Percentiles rank a stretch among this genome's conserved stretches.
These are phyloP conservation scores for Monoraphidium neglectum DNA, from an alignment of 139 green algal genomes.

Conservation along the genomic window DNA sequence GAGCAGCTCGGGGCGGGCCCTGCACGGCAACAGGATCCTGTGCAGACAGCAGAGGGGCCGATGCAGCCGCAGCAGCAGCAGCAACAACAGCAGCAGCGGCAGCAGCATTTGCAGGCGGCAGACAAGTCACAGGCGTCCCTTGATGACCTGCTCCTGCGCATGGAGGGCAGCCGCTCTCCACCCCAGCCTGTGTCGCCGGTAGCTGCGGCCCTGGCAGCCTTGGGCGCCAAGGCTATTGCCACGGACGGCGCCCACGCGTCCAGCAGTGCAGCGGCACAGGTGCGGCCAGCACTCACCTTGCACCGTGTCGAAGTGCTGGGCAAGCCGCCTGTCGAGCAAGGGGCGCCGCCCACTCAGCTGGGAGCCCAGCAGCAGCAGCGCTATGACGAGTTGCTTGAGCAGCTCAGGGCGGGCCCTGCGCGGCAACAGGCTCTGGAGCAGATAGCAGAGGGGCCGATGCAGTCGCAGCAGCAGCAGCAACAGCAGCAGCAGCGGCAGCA, in stretches of 20 bases:
- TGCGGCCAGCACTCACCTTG: neutral
- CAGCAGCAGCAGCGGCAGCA: neutral
- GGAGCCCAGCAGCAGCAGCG: slow-evolving; percentile 4
- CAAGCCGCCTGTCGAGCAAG: neutral
- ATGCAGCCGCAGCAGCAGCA: slow-evolving; percentile 3
- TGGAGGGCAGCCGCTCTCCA: too few species aligned
- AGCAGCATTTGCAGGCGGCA: neutral
- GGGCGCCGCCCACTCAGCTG: neutral
- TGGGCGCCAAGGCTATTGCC: neutral
- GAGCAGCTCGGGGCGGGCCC: neutral
- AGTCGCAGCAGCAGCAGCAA: slow-evolving; percentile 14
- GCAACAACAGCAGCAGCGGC: neutral
- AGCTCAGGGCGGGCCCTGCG: too few species aligned
- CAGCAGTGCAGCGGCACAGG: neutral
- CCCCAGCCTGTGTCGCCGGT: neutral
- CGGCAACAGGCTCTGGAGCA: too few species aligned
- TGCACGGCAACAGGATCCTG: too few species aligned
- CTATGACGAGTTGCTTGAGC: neutral
- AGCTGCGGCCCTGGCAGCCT: neutral
- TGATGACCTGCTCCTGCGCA: too few species aligned
- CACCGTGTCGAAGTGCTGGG: neutral
- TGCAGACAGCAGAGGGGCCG: neutral
- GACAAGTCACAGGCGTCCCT: too few species aligned
- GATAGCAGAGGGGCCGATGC: neutral
- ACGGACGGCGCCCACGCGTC: neutral